These are phyloP conservation scores for Oryza rufipogon DNA, from an alignment of 176 grass and related monocot genomes.

Conservation along the genomic window DNA sequence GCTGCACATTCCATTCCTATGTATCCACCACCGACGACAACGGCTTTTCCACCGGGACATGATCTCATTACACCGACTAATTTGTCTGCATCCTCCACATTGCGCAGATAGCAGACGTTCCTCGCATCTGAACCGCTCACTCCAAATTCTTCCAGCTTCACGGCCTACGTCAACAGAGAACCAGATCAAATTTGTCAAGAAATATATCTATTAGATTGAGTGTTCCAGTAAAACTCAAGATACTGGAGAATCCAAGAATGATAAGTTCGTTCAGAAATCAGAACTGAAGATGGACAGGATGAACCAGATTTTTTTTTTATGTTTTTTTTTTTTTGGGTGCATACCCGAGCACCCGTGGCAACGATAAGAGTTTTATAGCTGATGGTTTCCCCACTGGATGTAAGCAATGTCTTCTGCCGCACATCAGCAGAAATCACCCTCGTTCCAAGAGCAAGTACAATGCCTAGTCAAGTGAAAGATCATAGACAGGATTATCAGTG, in stretches of 20 bases:
- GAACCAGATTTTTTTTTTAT: slow-evolving; percentile 16
- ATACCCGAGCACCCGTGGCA: slow-evolving; percentile 86
- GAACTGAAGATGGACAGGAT: background rate
- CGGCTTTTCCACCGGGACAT: slow-evolving; percentile 59
- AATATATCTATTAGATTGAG: background rate
- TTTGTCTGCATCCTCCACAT: slow-evolving; percentile 45
- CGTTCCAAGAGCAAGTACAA: slow-evolving; percentile 78
- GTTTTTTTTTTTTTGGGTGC: background rate
- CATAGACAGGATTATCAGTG: background rate
- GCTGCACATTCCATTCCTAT: slow-evolving; percentile 94
- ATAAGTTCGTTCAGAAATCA: background rate
- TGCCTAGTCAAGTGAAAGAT: slow-evolving; percentile 44
- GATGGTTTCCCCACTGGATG: slow-evolving; percentile 62
- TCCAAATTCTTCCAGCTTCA: slow-evolving; percentile 74
- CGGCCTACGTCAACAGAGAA: slow-evolving; percentile 46
- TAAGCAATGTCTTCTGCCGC: slow-evolving; percentile 53
- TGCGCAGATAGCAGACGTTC: slow-evolving; percentile 68
- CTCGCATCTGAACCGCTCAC: slow-evolving; percentile 60
- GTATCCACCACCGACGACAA: slow-evolving; percentile 86
- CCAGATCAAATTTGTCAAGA: background rate
- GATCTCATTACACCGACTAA: slow-evolving; percentile 65
- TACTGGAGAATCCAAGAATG: background rate
- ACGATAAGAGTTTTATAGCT: slow-evolving; percentile 78
- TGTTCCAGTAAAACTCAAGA: background rate
- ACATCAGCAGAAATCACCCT: slow-evolving; percentile 65